These are phyloP conservation scores for Dendrobium officinale DNA, from an alignment of 106 monocot genomes.

Conservation along the genomic window DNA sequence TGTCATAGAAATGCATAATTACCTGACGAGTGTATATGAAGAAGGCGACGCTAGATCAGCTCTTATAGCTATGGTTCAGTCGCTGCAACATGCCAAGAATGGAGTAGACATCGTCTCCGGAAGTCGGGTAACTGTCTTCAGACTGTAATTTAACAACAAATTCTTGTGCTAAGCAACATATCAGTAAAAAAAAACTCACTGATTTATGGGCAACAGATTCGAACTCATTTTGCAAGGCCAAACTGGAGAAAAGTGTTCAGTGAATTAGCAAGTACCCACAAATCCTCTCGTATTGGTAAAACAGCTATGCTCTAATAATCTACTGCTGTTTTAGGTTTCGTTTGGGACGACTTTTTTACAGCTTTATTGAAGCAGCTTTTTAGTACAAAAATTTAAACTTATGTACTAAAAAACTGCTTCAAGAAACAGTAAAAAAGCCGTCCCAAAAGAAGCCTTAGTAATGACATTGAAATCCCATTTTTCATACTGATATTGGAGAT, in stretches of 20 bases:
- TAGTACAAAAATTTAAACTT: too few species aligned
- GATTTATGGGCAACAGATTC: slow-evolving; percentile 34
- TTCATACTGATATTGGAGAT: slow-evolving; percentile 1
- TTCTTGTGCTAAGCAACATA: neutral
- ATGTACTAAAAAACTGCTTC: too few species aligned
- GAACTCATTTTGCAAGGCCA: slow-evolving; percentile 60
- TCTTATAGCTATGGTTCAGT: slow-evolving; percentile 88
- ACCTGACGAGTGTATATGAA: slow-evolving; percentile 89
- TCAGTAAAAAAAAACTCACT: neutral
- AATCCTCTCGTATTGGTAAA: slow-evolving; percentile 45
- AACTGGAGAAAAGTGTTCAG: slow-evolving; percentile 60
- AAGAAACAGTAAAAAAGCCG: too few species aligned
- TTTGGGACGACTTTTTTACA: too few species aligned
- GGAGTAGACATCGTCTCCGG: slow-evolving; percentile 92
- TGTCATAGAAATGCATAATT: slow-evolving; percentile 92
- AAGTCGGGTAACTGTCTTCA: slow-evolving; percentile 38
- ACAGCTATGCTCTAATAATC: neutral
- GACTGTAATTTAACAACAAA: neutral
- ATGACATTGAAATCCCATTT: neutral
- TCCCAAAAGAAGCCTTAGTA: neutral
- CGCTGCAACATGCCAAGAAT: slow-evolving; percentile 83
- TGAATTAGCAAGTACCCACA: slow-evolving; percentile 35
- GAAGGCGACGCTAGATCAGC: slow-evolving; percentile 96
- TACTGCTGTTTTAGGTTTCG: neutral
- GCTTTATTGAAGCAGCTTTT: too few species aligned